These are phyloP conservation scores for Leonotis leonurus DNA, from an alignment of 257 asterid species.

Conservation along the genomic window DNA sequence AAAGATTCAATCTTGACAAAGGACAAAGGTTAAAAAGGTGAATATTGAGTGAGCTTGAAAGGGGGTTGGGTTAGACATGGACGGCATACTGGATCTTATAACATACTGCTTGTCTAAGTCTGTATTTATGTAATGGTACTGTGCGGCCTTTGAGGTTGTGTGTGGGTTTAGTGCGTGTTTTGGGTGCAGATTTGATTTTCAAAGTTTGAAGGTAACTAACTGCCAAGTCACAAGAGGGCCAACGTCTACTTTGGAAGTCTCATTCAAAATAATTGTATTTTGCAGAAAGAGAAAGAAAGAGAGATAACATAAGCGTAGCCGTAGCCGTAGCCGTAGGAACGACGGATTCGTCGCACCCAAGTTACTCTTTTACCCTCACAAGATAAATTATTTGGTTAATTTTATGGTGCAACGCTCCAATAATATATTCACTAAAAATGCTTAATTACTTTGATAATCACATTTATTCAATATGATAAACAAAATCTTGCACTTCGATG, in stretches of 20 bases:
- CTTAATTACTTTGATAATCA: not conserved
- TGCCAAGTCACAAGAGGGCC: conserved; percentile 30
- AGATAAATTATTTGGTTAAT: not conserved
- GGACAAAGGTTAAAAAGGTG: conserved; percentile 4
- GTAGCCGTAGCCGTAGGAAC: conserved; percentile 34
- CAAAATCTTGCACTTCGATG: too few relatives aligned
- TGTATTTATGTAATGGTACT: not conserved
- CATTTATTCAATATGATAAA: too few relatives aligned
- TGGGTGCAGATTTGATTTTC: conserved; percentile 42
- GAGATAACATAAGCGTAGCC: too few relatives aligned
- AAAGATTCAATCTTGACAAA: conserved; percentile 10
- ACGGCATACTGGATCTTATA: conserved; percentile 18
- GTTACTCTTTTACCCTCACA: conserved; percentile 26
- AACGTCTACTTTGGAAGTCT: conserved; percentile 44
- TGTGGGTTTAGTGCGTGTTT: not conserved
- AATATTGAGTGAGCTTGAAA: not conserved
- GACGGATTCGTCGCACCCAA: conserved; percentile 28
- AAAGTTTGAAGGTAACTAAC: conserved; percentile 34
- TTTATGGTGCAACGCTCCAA: not conserved
- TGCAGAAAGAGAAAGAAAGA: conserved; percentile 13
- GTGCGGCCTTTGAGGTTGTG: not conserved
- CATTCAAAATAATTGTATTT: conserved; percentile 28
- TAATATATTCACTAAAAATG: too few relatives aligned
- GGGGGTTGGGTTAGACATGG: conserved; percentile 11
- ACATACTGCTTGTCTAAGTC: not conserved